Percentiles rank a stretch among this genome's conserved stretches.
These are phyloP conservation scores for Echinochloa phyllopogon DNA, from an alignment of 176 grass and related monocot genomes.

Conservation along the genomic window DNA sequence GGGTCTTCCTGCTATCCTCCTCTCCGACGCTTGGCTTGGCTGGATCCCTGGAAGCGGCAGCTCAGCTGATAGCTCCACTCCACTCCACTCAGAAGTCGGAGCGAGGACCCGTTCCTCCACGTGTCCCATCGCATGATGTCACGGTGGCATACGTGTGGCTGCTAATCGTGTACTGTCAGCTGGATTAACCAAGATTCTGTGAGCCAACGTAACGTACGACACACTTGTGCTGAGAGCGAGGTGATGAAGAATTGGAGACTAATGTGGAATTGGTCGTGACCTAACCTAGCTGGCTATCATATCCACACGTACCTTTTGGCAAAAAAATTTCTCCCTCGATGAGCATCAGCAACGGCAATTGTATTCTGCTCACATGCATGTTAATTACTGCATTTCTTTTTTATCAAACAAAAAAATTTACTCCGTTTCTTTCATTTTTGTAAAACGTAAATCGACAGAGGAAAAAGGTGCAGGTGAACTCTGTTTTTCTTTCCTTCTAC, in stretches of 20 bases:
- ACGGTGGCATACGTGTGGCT: neutral
- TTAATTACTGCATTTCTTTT: too few relatives aligned
- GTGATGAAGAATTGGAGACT: neutral
- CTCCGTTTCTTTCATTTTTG: too few relatives aligned
- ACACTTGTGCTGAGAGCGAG: neutral
- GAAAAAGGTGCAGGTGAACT: neutral
- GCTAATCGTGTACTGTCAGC: neutral
- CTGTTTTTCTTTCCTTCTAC: neutral
- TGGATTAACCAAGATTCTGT: neutral
- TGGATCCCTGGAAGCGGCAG: conserved; percentile 16
- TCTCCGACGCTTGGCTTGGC: neutral
- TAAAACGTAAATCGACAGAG: neutral
- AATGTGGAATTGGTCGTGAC: neutral
- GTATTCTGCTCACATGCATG: too few relatives aligned
- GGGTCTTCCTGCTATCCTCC: too few relatives aligned
- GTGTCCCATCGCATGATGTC: conserved; percentile 19
- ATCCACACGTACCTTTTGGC: neutral
- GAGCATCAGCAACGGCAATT: too few relatives aligned
- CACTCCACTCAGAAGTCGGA: neutral
- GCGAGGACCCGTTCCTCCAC: neutral
- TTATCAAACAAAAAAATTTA: too few relatives aligned
- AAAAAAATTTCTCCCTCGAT: too few relatives aligned
- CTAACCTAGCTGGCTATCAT: conserved; percentile 4
- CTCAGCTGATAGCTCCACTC: conserved; percentile 32
- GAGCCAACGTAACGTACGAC: neutral